Evolutionary conservation across 257 asterid genomes (phyloP), one percentile per base, ranked within the genome.

Genomic region (Misopates orontium): DNA sequence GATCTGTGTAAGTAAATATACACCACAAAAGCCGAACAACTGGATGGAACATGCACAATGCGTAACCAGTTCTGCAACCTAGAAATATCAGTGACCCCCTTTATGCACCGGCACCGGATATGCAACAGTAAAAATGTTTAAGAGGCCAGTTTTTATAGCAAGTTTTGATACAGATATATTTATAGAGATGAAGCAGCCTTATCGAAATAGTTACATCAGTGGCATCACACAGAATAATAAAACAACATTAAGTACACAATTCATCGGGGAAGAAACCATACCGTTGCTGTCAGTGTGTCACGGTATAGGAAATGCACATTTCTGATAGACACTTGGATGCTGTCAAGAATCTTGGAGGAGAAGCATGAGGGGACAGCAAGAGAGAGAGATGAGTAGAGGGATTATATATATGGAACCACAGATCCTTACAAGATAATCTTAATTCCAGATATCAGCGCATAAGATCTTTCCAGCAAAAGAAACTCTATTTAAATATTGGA

Each of bases 241-340:
- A 25, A 21, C 59, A 62, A 42, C 44, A 9, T 32, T 59, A 31
- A 71, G 49, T 57, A 39, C 36, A 57, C 60, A 49, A 15, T 20
- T 32, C 55, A 53, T 20, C 57, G 41, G 17, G 54, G 45, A 48
- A 77, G 66, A 62, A 71, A 64, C 28, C 80, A 58, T 84, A 92
- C 98, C 94, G 73, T 78, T 28, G 64, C 76, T 51, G 76, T 75
- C 68, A 74, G 67, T 59, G 71, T 67, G 71, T 90, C 96, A 16
- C 73, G 75, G 62, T 82, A 93, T 59, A 84, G 85, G 76, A 90
- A 72, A 64, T 90, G 96, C 65, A 93, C 87, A 73, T 90, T 85
- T 78, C 88, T 83, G 77, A 90, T 79, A 57, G 98, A 85, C 57
- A 93, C 85, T 81, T 93, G 98, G 75, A 93, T 87, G 87, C 91